Conservation (phyloP, 2,329 filamentous ascomycete species). For the Calcarisporium arbuscula region DNA sequence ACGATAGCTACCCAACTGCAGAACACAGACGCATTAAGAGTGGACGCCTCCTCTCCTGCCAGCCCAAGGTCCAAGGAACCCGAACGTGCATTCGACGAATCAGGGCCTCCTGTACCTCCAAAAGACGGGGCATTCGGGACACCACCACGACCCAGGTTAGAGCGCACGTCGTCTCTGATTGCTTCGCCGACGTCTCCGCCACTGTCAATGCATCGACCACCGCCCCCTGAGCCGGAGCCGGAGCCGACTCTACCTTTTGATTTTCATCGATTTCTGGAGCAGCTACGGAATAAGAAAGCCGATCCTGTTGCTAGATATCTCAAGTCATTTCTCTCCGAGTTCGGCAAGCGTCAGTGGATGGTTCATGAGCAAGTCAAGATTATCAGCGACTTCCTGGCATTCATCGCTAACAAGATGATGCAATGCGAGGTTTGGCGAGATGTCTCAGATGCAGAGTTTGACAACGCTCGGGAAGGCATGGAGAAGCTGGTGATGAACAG, state of each 20-base stretch:
- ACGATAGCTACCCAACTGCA: conserved; percentile 42
- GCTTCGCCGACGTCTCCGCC: conserved; percentile 39
- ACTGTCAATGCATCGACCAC: conserved; percentile 52
- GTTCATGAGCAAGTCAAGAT: conserved; percentile 99
- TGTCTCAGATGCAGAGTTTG: conserved; percentile 93
- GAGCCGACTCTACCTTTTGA: conserved; percentile 89
- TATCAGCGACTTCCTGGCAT: conserved; percentile 90
- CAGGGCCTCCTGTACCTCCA: conserved; percentile 51
- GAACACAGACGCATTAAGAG: conserved; percentile 36
- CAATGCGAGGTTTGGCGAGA: conserved; percentile 95
- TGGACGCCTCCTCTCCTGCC: conserved; percentile 33
- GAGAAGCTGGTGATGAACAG: conserved; percentile 99
- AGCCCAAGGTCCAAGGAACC: conserved; percentile 30
- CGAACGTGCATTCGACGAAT: conserved; percentile 35
- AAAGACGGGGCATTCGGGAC: conserved; percentile 47
- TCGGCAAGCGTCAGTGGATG: conserved; percentile 98
- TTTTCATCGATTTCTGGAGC: conserved; percentile 94
- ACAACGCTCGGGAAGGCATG: conserved; percentile 98
- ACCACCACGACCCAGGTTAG: conserved; percentile 30
- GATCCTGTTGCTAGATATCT: conserved; percentile 95
- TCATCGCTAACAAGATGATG: conserved; percentile 98
- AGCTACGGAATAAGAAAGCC: conserved; percentile 92
- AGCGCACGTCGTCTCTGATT: conserved; percentile 22
- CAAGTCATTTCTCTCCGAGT: conserved; percentile 89
- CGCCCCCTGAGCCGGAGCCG: conserved; percentile 66